phyloP scores from a whole-genome alignment of 148 eudicot genomes.

The Bassia scoparia region DNA sequence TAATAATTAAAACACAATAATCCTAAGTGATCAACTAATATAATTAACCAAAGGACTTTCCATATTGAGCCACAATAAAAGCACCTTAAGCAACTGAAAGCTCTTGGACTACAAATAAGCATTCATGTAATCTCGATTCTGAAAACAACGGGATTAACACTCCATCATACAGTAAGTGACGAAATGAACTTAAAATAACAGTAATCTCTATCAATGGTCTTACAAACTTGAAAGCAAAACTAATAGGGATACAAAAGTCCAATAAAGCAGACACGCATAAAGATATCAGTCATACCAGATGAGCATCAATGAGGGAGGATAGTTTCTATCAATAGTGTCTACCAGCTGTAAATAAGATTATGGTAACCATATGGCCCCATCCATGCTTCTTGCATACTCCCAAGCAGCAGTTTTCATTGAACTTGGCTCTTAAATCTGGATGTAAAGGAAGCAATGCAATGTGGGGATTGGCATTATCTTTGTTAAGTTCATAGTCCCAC shows the following conservation, averaged over 20 bases:
- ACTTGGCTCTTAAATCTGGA: conserved; percentile 74
- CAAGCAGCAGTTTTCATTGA: conserved; percentile 87
- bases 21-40: no score
- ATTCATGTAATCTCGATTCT: no score
- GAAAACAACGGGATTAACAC: no score
- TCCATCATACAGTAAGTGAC: no score
- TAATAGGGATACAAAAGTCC: background rate
- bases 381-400: conserved; percentile 91
- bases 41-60: background rate
- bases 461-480: conserved; percentile 81
- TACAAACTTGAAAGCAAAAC: background rate
- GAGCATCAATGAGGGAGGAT: conserved; percentile 88
- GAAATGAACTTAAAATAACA: no score
- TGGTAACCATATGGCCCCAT: conserved; percentile 92
- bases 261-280: background rate
- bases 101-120: no score
- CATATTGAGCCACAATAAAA: no score
- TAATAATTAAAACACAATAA: no score
- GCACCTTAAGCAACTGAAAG: no score
- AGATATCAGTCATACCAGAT: conserved; percentile 52
- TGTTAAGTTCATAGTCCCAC: conserved; percentile 76
- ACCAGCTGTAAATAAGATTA: conserved; percentile 94
- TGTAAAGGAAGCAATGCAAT: conserved; percentile 91
- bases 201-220: background rate
- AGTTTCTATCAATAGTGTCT: conserved; percentile 73